Conservation (phyloP, 164 flowering plant genomes). For the Magnolia kwangsiensis region DNA sequence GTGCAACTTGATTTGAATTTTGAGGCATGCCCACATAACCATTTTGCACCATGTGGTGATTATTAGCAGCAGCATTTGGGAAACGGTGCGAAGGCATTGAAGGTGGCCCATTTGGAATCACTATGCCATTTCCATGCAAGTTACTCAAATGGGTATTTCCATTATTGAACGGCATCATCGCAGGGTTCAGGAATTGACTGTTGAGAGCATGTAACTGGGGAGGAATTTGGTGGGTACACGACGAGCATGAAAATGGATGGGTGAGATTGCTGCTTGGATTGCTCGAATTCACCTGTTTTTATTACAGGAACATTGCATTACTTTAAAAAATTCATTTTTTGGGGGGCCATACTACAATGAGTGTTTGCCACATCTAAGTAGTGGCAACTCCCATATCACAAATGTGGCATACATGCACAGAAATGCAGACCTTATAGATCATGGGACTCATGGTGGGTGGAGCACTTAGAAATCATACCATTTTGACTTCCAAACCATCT, state of each 20-base stretch:
- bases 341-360: too few relatives aligned
- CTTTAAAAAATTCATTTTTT: background rate
- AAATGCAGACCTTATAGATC: too few relatives aligned
- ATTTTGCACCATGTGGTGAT: background rate
- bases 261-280: background rate
- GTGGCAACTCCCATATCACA: too few relatives aligned
- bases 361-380: too few relatives aligned
- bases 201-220: background rate
- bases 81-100: background rate
- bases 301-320: background rate
- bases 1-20: background rate
- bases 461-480: too few relatives aligned
- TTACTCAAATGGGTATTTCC: conserved; percentile 1
- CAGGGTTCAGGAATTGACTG: background rate
- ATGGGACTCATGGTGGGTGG: too few relatives aligned
- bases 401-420: too few relatives aligned
- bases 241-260: background rate
- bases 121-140: background rate
- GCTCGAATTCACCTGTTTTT: background rate
- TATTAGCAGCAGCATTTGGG: conserved; percentile 1
- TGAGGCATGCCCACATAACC: conserved; percentile 1
- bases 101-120: background rate
- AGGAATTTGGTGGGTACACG: conserved; percentile 1
- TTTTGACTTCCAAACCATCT: too few relatives aligned
- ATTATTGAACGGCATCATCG: background rate